Percentiles rank a stretch among this genome's conserved stretches.
Conservation (phyloP, 495 filamentous ascomycete species). For the Penicillium subrubescens region DNA sequence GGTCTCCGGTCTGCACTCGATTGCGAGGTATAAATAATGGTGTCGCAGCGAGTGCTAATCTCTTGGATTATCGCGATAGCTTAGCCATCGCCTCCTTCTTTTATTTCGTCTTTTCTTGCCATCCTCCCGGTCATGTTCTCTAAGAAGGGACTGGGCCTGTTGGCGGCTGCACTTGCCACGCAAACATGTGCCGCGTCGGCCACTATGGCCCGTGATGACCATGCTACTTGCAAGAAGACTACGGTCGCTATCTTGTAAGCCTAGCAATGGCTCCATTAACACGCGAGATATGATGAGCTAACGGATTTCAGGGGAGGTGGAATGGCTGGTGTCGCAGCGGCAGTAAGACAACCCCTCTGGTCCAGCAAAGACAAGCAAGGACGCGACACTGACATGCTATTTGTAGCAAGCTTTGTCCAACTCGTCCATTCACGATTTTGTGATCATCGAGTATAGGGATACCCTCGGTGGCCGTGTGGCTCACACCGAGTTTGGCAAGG, state of each 20-base stretch:
- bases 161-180: slow-evolving; percentile 14
- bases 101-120: background rate
- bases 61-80: background rate
- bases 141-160: slow-evolving; percentile 8
- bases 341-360: slow-evolving; percentile 33
- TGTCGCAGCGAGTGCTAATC: background rate
- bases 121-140: slow-evolving; percentile 8
- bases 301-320: slow-evolving; percentile 23
- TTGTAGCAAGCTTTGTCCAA: slow-evolving; percentile 23
- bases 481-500: slow-evolving; percentile 22
- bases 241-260: slow-evolving; percentile 37
- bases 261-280: background rate
- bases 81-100: background rate
- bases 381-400: background rate
- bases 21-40: slow-evolving; percentile 1
- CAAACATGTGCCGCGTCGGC: slow-evolving; percentile 17
- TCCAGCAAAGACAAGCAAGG: background rate
- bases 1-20: background rate
- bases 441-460: slow-evolving; percentile 27
- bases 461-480: slow-evolving; percentile 21
- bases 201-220: slow-evolving; percentile 12
- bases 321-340: slow-evolving; percentile 68
- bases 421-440: slow-evolving; percentile 23
- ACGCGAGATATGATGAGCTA: background rate
- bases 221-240: slow-evolving; percentile 32